These are phyloP conservation scores for Cryptococcus sp. DNA, from an alignment of 1,284 basidiomycete genomes.

Conservation along the genomic window DNA sequence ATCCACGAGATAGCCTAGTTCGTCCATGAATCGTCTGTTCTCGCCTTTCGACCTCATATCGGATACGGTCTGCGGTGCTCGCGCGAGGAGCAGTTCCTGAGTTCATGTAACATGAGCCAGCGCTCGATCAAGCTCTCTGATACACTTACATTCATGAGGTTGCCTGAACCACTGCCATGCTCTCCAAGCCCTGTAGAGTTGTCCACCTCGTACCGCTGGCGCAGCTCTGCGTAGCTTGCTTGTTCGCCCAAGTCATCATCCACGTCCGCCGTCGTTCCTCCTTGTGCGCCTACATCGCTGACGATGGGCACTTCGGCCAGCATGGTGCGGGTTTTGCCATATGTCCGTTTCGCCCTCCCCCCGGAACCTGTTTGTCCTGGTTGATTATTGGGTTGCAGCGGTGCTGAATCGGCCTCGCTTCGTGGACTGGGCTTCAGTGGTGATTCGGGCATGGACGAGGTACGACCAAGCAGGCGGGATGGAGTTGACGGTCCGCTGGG, in stretches of 20 bases:
- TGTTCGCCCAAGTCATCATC: slow-evolving; percentile 8
- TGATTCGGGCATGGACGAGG: slow-evolving; percentile 21
- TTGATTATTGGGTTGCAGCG: neutral
- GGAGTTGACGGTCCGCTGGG: slow-evolving; percentile 18
- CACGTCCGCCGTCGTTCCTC: slow-evolving; percentile 1
- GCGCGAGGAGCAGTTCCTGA: slow-evolving; percentile 32
- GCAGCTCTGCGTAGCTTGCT: slow-evolving; percentile 46
- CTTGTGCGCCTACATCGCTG: neutral
- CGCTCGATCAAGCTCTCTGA: neutral
- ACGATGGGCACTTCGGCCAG: slow-evolving; percentile 11
- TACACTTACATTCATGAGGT: slow-evolving; percentile 23
- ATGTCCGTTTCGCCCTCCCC: slow-evolving; percentile 37
- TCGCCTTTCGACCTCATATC: slow-evolving; percentile 51
- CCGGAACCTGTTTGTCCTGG: slow-evolving; percentile 17
- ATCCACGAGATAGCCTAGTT: slow-evolving; percentile 44
- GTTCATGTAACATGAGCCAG: neutral
- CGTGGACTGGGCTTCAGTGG: slow-evolving; percentile 12
- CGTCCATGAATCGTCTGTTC: slow-evolving; percentile 50
- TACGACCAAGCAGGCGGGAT: slow-evolving; percentile 7
- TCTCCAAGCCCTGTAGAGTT: slow-evolving; percentile 16
- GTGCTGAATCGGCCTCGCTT: neutral
- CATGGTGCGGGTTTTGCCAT: slow-evolving; percentile 36
- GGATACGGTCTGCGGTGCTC: slow-evolving; percentile 41
- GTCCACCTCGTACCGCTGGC: slow-evolving; percentile 47
- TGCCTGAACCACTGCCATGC: slow-evolving; percentile 19